Conservation (phyloP, 192 early-diverging fungal genomes). For the Backusella tuberculispora region DNA sequence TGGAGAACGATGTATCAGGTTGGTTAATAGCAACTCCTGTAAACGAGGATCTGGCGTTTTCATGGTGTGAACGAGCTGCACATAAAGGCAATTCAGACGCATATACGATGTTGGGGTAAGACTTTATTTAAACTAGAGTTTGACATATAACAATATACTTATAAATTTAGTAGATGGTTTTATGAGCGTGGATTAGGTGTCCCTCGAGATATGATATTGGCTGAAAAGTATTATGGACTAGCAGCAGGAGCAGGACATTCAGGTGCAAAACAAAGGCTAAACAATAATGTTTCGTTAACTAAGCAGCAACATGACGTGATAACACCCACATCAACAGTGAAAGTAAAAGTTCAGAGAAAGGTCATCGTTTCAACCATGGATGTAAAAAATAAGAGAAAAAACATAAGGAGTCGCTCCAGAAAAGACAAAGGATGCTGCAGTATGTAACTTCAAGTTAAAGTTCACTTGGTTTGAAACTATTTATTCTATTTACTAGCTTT, state of each 20-base stretch:
- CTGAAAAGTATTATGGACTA: slow-evolving; percentile 32
- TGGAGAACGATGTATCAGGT: slow-evolving; percentile 21
- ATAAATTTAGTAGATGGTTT: slow-evolving; percentile 28
- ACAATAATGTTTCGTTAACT: not conserved
- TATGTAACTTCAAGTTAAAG: not conserved
- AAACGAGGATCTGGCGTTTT: slow-evolving; percentile 60
- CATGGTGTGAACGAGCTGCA: slow-evolving; percentile 82
- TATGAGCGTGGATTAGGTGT: slow-evolving; percentile 43
- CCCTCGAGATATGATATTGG: slow-evolving; percentile 21
- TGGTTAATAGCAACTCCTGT: slow-evolving; percentile 10
- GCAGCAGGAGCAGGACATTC: slow-evolving; percentile 34
- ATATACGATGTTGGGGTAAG: slow-evolving; percentile 16
- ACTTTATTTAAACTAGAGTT: not conserved
- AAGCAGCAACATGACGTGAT: slow-evolving; percentile 18
- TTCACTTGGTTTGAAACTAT: not conserved
- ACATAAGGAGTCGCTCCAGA: not conserved
- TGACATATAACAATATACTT: not conserved
- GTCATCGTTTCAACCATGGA: not conserved
- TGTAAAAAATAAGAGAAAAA: slow-evolving; percentile 1
- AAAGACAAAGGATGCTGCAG: slow-evolving; percentile 2
- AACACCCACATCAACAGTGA: not conserved
- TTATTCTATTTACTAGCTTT: not conserved
- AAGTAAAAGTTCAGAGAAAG: not conserved
- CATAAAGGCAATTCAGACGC: slow-evolving; percentile 8
- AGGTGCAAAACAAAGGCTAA: slow-evolving; percentile 21